Evolutionary conservation across 768 basidiomycete genomes (phyloP).

Genomic region (Crassisporium funariophilum): DNA sequence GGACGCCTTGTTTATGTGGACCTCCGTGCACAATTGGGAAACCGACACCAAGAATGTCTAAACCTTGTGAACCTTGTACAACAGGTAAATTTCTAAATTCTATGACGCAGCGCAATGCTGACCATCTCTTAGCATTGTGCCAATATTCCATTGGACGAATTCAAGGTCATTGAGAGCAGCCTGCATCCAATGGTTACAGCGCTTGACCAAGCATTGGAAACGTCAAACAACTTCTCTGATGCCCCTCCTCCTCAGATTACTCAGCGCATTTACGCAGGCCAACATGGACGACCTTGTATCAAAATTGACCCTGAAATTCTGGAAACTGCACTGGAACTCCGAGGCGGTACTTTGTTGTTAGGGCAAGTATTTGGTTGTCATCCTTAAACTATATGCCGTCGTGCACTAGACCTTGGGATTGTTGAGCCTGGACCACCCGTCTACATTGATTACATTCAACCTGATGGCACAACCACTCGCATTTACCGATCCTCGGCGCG

Average conservation of each 20-base stretch:
- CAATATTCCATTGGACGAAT: not conserved
- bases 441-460: conserved; percentile 6
- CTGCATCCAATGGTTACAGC: not conserved
- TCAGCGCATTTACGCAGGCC: not conserved
- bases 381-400: conserved; percentile 16
- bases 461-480: conserved; percentile 14
- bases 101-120: too few relatives aligned
- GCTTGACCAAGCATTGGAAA: not conserved
- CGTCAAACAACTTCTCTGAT: not conserved
- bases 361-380: conserved; percentile 15
- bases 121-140: not conserved
- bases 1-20: too few relatives aligned
- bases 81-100: too few relatives aligned
- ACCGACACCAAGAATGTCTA: too few relatives aligned
- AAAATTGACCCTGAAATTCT: conserved; percentile 29
- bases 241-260: not conserved
- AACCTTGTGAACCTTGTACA: too few relatives aligned
- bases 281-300: conserved; percentile 25
- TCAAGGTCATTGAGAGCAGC: not conserved
- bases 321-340: conserved; percentile 17
- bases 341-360: conserved; percentile 6
- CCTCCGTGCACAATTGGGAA: too few relatives aligned
- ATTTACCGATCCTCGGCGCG: conserved; percentile 4
- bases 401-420: conserved; percentile 24
- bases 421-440: conserved; percentile 19